Evolutionary conservation across 2,329 filamentous ascomycete species (phyloP), one percentile per base, ranked within the genome.

Genomic region (Cercospora zeina): DNA sequence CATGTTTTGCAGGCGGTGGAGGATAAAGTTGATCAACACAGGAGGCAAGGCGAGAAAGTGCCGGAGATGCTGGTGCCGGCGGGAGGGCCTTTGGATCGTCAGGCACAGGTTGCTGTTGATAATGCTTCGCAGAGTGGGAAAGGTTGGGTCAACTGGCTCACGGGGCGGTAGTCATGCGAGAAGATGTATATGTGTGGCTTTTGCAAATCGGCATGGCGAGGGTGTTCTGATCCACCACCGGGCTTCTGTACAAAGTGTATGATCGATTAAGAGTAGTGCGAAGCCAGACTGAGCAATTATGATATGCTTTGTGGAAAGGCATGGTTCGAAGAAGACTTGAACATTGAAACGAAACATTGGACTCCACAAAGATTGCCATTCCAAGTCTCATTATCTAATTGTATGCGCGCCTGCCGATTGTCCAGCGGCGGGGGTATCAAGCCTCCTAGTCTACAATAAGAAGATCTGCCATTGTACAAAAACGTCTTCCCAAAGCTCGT

Each of bases 31-130:
- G 68, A 72, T 8, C 59, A 64, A 27, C 63, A 69, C 59, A 63
- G 70, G 42, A 70, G 67, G 51, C 66, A 70, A 34, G 70, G 64
- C 47, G 70, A 71, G 42, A 68, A 64, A 54, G 57, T 71, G 50
- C 67, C 71, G 49, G 70, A 71, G 47, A 63, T 67, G 21, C 59
- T 71, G 30, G 64, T 55, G 33, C 70, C 69, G 36, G 19, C 61
- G 3, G 80, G 80, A 11, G 81, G 80, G 1, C 77, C 78, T 42
- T 69, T 83, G 42, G 81, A 82, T 70, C 76, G 76, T 54, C 71
- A 78, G 67, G 80, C 78, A 31, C 75, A 78, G 42, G 72, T 76
- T 56, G 75, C 73, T n/a, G 68, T 71, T 4, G 66, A 75, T 50
- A 73, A 74, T 27, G 73, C 72, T 14, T 67, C 75, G 58, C 68